phyloP scores from a whole-genome alignment of 2,329 filamentous ascomycete genomes.

The Venturia asperata region DNA sequence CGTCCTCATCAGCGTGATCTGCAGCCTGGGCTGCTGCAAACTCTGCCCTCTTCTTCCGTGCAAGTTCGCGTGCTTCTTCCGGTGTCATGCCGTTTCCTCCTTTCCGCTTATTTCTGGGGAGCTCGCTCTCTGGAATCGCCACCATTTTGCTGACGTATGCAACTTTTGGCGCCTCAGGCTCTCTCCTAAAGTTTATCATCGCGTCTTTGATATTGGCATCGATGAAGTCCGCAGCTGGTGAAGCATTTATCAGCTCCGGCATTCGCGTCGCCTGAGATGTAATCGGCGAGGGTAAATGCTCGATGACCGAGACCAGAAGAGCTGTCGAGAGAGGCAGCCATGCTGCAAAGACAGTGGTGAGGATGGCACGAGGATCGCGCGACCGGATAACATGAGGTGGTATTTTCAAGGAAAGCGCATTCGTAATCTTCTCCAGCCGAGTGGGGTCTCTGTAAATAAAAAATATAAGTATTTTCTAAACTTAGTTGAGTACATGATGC shows the following conservation, averaged over 20 bases:
- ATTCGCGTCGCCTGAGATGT: constrained; percentile 73
- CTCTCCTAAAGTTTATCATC: constrained; percentile 71
- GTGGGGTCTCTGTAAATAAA: constrained; percentile 55
- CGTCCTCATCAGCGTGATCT: constrained; percentile 35
- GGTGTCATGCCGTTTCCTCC: constrained; percentile 63
- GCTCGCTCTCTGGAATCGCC: constrained; percentile 83
- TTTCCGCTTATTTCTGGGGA: constrained; percentile 76
- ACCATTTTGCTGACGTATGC: constrained; percentile 99
- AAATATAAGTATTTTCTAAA: constrained; percentile 37
- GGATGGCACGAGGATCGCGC: constrained; percentile 71
- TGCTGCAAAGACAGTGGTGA: constrained; percentile 77
- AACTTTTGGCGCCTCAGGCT: constrained; percentile 67
- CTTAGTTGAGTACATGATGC: constrained; percentile 21
- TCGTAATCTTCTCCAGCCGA: constrained; percentile 89
- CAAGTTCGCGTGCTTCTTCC: constrained; percentile 84
- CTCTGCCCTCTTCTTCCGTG: constrained; percentile 80
- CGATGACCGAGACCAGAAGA: constrained; percentile 84
- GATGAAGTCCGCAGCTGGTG: constrained; percentile 68
- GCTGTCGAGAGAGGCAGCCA: constrained; percentile 94
- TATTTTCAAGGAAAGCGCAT: constrained; percentile 76
- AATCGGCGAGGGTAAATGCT: constrained; percentile 80
- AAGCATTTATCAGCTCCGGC: constrained; percentile 68
- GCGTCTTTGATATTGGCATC: constrained; percentile 65
- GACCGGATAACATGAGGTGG: constrained; percentile 78
- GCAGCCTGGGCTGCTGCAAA: constrained; percentile 71